Percentiles rank a stretch among this genome's conserved stretches.
Conservation (phyloP, 2,329 filamentous ascomycete species). For the Graphilbum fragrans region DNA sequence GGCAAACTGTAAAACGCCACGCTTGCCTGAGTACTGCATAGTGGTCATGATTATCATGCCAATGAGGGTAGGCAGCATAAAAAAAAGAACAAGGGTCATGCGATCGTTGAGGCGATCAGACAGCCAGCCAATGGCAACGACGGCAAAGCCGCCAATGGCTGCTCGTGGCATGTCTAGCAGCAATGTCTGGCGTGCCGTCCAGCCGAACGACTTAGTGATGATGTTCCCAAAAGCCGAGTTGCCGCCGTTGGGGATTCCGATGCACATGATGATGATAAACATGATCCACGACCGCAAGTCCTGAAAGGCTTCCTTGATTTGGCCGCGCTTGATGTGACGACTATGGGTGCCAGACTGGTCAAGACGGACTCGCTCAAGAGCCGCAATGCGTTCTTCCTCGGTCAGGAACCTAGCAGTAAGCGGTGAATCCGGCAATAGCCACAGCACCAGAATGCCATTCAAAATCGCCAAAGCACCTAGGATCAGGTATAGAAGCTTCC, state of each 20-base stretch:
- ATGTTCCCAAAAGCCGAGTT: conserved; percentile 48
- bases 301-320: conserved; percentile 7
- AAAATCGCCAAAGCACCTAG: conserved; percentile 16
- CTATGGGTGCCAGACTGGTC: conserved; percentile 9
- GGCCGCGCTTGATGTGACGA: conserved; percentile 6
- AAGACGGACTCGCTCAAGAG: conserved; percentile 14
- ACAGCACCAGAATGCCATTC: conserved; percentile 13
- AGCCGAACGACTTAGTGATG: conserved; percentile 41
- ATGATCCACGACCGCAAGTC: conserved; percentile 13
- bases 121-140: conserved; percentile 12
- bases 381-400: conserved; percentile 13
- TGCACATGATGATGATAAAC: conserved; percentile 9
- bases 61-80: conserved; percentile 13
- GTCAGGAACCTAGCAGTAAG: conserved; percentile 11
- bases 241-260: conserved; percentile 12
- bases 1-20: conserved; percentile 10
- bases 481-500: conserved; percentile 16
- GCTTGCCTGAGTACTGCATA: conserved; percentile 19
- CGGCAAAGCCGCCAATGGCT: conserved; percentile 13
- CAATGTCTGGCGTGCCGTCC: conserved; percentile 28
- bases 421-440: conserved; percentile 11
- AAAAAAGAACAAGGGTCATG: conserved; percentile 8
- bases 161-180: conserved; percentile 14
- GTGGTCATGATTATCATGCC: conserved; percentile 35
- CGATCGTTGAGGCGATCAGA: conserved; percentile 11